phyloP scores from a whole-genome alignment of 495 filamentous ascomycete genomes.

The Aspergillus diversus region DNA sequence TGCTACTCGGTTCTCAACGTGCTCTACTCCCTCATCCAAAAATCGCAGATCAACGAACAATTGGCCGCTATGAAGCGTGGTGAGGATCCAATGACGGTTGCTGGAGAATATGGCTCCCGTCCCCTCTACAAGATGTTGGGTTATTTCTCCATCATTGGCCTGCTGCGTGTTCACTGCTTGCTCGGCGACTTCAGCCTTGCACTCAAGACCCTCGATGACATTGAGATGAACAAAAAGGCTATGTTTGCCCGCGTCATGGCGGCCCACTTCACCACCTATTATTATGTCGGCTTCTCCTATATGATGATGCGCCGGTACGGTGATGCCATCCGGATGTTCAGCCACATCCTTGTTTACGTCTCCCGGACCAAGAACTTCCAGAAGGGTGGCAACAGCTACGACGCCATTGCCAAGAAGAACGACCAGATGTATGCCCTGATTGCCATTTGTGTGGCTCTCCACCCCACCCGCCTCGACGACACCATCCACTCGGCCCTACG shows the following conservation, averaged over 20 bases:
- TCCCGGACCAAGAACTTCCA: slow-evolving; percentile 99
- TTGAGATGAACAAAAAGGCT: slow-evolving; percentile 99
- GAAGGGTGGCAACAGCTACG: slow-evolving; percentile 92
- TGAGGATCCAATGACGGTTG: slow-evolving; percentile 81
- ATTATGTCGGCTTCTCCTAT: slow-evolving; percentile 99
- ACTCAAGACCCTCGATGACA: slow-evolving; percentile 97
- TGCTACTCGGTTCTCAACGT: slow-evolving; percentile 99
- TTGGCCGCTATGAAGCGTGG: slow-evolving; percentile 90
- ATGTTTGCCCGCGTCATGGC: slow-evolving; percentile 99
- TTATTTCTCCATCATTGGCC: slow-evolving; percentile 98
- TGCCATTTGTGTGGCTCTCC: slow-evolving; percentile 97
- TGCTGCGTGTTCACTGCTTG: slow-evolving; percentile 93
- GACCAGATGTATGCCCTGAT: slow-evolving; percentile 99
- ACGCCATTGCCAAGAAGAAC: slow-evolving; percentile 98
- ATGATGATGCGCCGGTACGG: slow-evolving; percentile 99
- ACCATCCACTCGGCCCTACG: slow-evolving; percentile 97
- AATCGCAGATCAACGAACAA: slow-evolving; percentile 97
- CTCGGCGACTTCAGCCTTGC: slow-evolving; percentile 98
- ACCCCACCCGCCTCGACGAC: slow-evolving; percentile 94
- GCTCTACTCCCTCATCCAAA: slow-evolving; percentile 97
- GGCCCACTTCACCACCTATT: slow-evolving; percentile 99
- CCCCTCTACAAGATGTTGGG: slow-evolving; percentile 96
- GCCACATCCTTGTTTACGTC: slow-evolving; percentile 98
- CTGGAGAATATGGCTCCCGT: slow-evolving; percentile 92
- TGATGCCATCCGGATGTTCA: slow-evolving; percentile 99